Evolutionary conservation across 202 grass and related monocot species (phyloP), one percentile per base, ranked within the genome.

Genomic region (Hordeum pubiflorum): DNA sequence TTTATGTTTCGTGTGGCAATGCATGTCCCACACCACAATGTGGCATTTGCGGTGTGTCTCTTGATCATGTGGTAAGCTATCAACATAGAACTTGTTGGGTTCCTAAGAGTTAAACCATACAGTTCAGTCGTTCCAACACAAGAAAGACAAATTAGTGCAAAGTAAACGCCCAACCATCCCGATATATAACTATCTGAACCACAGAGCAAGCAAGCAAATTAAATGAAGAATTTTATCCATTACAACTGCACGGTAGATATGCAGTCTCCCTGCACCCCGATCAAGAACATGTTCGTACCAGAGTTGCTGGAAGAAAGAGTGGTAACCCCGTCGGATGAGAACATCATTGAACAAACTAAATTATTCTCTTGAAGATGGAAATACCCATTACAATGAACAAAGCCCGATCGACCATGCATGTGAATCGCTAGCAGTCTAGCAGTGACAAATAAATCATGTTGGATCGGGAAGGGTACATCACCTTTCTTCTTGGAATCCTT

Each of bases 401-500:
- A 69, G 33, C 48, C 14, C 29, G 21, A 14, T 69, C 5, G 10
- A 13, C 7, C 8, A 38, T 36, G 56, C 11, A 38, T 36, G 56
- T 4, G 18, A 74, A 63, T 1, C 18, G 20, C 10, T 33, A 64
- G 11, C 6, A 65, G 59, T 20, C 17, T 48, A 78, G 4, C 0
- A 36, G 17, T 52, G 77, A 65, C 2, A 21, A 48, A 52, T 10
- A 52, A 34, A 72, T 44, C 10, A 4, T 58, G 66, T 60, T 33
- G 71, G 44, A 17, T 60, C 29, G 37, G 24, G 37, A 34, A 17
- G 46, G n/a, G n/a, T 3, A 18, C 6, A 74, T 10, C 40, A 89
- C 87, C 82, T 85, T 89, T 82, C 78, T 89, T 89, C 66, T 85
- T 82, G 66, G 78, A 10, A 85, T 77, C 82, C 57, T 87, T 79